These are phyloP conservation scores for Pseudoturritis turrita DNA, from an alignment of 345 rosid species.

Conservation along the genomic window DNA sequence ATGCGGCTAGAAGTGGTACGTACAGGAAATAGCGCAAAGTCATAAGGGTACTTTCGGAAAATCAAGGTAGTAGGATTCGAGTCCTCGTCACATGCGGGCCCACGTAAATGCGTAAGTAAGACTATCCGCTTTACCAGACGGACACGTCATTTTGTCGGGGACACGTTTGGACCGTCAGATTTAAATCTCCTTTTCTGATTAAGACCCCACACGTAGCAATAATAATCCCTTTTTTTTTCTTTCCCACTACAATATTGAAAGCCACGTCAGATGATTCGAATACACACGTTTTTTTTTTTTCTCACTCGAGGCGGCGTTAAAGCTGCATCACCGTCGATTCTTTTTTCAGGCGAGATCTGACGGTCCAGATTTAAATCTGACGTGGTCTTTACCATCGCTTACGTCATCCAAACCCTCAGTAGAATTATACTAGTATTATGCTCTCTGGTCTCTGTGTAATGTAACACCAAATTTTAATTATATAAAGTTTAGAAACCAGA, in stretches of 20 bases:
- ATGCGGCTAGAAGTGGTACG: conserved; percentile 17
- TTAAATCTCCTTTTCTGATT: conserved; percentile 10
- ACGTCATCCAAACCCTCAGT: background rate
- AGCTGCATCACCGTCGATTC: conserved; percentile 10
- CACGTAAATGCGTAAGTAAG: conserved; percentile 19
- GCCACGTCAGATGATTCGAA: conserved; percentile 30
- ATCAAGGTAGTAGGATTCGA: background rate
- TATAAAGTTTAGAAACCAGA: background rate
- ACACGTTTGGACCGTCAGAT: conserved; percentile 28
- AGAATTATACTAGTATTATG: background rate
- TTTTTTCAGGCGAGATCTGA: background rate
- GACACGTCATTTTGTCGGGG: conserved; percentile 39
- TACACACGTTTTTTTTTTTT: conserved; percentile 30
- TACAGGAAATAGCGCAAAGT: background rate
- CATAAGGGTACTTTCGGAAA: conserved; percentile 7
- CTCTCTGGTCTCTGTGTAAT: background rate
- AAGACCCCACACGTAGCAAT: conserved; percentile 27
- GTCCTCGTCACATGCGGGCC: conserved; percentile 30
- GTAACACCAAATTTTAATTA: background rate
- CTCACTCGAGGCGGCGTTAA: conserved; percentile 6
- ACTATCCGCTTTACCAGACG: conserved; percentile 27
- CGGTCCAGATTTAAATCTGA: background rate
- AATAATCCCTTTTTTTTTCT: background rate
- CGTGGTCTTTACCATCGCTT: background rate
- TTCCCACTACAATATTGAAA: conserved; percentile 8